Conservation (phyloP, 179 eudicot genomes). For the Carnegiea gigantea region DNA sequence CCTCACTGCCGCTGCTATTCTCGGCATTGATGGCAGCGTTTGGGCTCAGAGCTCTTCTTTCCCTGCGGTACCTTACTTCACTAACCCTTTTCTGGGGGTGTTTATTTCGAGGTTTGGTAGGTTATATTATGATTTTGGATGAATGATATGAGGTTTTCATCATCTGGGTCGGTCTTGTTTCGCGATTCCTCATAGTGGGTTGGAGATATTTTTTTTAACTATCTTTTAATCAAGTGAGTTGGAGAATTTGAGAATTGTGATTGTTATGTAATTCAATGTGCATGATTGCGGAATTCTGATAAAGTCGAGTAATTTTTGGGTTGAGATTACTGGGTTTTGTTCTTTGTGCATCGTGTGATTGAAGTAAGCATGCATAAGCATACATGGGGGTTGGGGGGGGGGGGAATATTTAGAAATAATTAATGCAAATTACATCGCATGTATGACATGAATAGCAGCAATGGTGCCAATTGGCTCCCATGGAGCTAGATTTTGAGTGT, state of each 20-base stretch:
- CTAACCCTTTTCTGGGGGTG: no score
- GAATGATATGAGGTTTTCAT: not conserved
- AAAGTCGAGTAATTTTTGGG: not conserved
- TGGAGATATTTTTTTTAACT: not conserved
- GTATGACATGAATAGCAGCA: no score
- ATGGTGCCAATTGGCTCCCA: no score
- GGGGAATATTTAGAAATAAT: no score
- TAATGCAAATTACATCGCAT: no score
- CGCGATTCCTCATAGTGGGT: not conserved
- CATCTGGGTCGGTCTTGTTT: no score
- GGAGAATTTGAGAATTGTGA: not conserved
- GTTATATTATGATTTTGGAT: no score
- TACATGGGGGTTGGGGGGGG: not conserved
- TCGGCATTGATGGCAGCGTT: conserved; percentile 46
- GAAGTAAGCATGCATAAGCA: no score
- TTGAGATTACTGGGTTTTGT: not conserved
- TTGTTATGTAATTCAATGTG: not conserved
- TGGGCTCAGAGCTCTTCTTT: conserved; percentile 49
- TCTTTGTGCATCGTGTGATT: not conserved
- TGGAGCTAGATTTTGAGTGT: no score
- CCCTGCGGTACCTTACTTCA: conserved; percentile 22
- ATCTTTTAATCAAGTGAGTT: no score
- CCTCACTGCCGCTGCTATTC: conserved; percentile 52
- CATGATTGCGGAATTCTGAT: not conserved
- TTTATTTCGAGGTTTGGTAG: no score